Conservation (phyloP, 2,329 filamentous ascomycete genomes). For the Didymella pinodella region DNA sequence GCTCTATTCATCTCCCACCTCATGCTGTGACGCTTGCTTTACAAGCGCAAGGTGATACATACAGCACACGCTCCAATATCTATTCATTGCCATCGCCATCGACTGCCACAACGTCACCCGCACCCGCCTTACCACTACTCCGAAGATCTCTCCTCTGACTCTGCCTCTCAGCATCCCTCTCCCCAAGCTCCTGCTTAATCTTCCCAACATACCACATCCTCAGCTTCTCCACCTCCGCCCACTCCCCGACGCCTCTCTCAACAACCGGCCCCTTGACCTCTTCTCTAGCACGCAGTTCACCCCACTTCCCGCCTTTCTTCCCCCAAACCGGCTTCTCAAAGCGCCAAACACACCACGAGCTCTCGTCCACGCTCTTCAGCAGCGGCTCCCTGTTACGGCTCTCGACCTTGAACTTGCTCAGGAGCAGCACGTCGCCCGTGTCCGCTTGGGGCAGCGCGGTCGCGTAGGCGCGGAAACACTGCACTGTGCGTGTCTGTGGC, state of each 20-base stretch:
- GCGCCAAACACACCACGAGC: constrained; percentile 59
- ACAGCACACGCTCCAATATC: neutral
- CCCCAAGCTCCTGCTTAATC: constrained; percentile 29
- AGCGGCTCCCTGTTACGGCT: constrained; percentile 46
- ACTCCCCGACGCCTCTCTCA: constrained; percentile 57
- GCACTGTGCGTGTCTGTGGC: constrained; percentile 43
- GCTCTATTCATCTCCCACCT: neutral
- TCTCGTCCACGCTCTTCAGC: constrained; percentile 54
- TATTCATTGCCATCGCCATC: neutral
- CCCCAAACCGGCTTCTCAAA: constrained; percentile 45
- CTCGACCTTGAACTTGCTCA: constrained; percentile 55
- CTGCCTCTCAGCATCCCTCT: constrained; percentile 11
- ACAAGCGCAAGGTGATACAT: neutral
- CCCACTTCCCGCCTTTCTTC: constrained; percentile 34
- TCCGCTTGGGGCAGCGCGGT: constrained; percentile 52
- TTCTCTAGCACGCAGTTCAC: constrained; percentile 47
- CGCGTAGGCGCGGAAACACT: constrained; percentile 56
- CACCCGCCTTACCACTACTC: neutral
- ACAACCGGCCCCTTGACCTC: constrained; percentile 57
- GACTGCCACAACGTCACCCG: neutral
- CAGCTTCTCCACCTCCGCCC: constrained; percentile 51
- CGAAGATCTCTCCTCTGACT: constrained; percentile 8
- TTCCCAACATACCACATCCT: constrained; percentile 50
- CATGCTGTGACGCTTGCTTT: neutral
- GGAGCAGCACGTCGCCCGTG: constrained; percentile 55